Conservation (phyloP, 257 asterid species). For the Striga asiatica region DNA sequence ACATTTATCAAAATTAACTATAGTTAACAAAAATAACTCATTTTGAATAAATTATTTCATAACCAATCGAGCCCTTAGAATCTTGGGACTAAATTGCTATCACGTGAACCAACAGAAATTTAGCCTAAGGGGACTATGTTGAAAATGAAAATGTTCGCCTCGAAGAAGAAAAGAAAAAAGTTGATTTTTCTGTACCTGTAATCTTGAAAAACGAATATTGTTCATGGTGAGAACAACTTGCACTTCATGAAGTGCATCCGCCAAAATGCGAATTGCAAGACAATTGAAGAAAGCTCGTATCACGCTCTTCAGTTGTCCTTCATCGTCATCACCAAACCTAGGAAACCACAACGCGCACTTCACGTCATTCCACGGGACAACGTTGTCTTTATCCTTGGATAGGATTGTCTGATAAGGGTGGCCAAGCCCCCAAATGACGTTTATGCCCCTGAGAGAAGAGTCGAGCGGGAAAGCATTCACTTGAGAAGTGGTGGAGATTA, state of each 20-base stretch:
- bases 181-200: constrained; percentile 40
- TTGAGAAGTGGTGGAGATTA: constrained; percentile 53
- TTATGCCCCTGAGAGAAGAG: constrained; percentile 35
- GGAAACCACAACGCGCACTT: constrained; percentile 85
- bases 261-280: constrained; percentile 61
- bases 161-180: background rate
- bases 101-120: too few species aligned
- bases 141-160: constrained; percentile 4
- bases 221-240: constrained; percentile 64
- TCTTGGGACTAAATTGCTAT: too few species aligned
- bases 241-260: constrained; percentile 41
- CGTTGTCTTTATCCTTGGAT: constrained; percentile 23
- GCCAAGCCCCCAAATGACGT: constrained; percentile 49
- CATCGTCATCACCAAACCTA: constrained; percentile 31
- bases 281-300: constrained; percentile 48
- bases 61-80: too few species aligned
- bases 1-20: too few species aligned
- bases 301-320: constrained; percentile 27
- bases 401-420: constrained; percentile 61
- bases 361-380: constrained; percentile 55
- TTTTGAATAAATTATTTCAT: too few species aligned
- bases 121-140: background rate
- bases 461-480: constrained; percentile 22
- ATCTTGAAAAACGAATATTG: constrained; percentile 62
- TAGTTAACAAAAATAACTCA: too few species aligned